Percentiles rank a stretch among this genome's conserved stretches.
phyloP scores from a whole-genome alignment of 768 basidiomycete species.

The Termitomyces sp. region DNA sequence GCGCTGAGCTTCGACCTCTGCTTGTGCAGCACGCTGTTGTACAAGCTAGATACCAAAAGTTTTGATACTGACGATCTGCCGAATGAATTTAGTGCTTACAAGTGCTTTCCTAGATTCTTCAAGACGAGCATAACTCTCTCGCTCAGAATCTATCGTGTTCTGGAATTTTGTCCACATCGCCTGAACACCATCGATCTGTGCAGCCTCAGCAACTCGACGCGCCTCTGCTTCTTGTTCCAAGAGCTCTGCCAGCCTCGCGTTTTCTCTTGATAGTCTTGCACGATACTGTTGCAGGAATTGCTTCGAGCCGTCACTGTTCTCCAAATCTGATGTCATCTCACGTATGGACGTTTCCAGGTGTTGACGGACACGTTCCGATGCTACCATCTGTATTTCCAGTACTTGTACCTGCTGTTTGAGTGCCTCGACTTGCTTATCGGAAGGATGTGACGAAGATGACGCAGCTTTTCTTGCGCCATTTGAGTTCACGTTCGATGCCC shows the following conservation, averaged over 20 bases:
- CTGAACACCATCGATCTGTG: slow-evolving; percentile 58
- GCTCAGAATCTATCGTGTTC: slow-evolving; percentile 50
- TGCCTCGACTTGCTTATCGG: slow-evolving; percentile 43
- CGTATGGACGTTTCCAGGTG: slow-evolving; percentile 57
- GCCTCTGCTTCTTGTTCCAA: slow-evolving; percentile 61
- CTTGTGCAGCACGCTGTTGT: slow-evolving; percentile 58
- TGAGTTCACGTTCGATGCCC: slow-evolving; percentile 26
- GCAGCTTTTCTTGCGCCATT: slow-evolving; percentile 23
- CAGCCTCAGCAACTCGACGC: slow-evolving; percentile 52
- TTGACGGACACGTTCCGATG: slow-evolving; percentile 59
- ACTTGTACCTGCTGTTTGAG: slow-evolving; percentile 62
- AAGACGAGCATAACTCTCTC: slow-evolving; percentile 54
- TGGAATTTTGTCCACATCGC: slow-evolving; percentile 65
- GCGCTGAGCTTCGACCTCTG: slow-evolving; percentile 62
- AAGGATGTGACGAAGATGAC: slow-evolving; percentile 25
- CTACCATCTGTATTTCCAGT: slow-evolving; percentile 62
- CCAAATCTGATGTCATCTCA: slow-evolving; percentile 55
- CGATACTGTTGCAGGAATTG: slow-evolving; percentile 55
- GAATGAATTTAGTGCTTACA: slow-evolving; percentile 31
- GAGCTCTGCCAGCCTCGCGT: slow-evolving; percentile 45
- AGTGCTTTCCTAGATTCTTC: slow-evolving; percentile 70
- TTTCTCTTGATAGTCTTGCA: slow-evolving; percentile 52
- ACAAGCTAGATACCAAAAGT: slow-evolving; percentile 38
- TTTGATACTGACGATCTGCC: background rate
- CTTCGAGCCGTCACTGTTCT: slow-evolving; percentile 61